Percentiles rank a stretch among this genome's conserved stretches.
Evolutionary conservation across 2,329 filamentous ascomycete species (phyloP).

Genomic region (Botrytis aclada): DNA sequence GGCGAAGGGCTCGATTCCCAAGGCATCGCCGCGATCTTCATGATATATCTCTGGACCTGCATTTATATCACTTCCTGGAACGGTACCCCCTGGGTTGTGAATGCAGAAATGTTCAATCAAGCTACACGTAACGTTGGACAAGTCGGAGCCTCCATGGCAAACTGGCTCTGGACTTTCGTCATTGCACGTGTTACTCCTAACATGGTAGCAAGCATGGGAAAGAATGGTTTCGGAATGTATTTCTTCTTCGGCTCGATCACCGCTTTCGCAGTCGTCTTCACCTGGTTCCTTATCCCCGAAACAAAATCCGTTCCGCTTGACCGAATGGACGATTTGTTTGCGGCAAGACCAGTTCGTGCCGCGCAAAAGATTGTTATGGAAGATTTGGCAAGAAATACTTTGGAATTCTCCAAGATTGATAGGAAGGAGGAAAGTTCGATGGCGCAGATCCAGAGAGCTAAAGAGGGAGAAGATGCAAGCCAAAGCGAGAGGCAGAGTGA

Average conservation of each 20-base stretch:
- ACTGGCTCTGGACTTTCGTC: slow-evolving; percentile 29
- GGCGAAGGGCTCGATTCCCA: neutral
- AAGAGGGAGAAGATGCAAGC: neutral
- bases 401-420: slow-evolving; percentile 27
- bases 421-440: neutral
- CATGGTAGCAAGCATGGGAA: slow-evolving; percentile 23
- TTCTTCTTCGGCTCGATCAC: slow-evolving; percentile 52
- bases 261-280: slow-evolving; percentile 53
- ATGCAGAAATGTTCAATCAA: slow-evolving; percentile 30
- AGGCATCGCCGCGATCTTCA: neutral
- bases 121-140: slow-evolving; percentile 30
- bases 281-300: slow-evolving; percentile 62
- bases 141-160: slow-evolving; percentile 25
- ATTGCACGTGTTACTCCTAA: slow-evolving; percentile 27
- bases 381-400: slow-evolving; percentile 28
- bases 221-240: slow-evolving; percentile 28
- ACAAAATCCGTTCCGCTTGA: slow-evolving; percentile 65
- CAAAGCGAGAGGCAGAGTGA: neutral
- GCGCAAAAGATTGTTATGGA: slow-evolving; percentile 32
- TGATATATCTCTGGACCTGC: slow-evolving; percentile 21
- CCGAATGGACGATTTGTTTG: slow-evolving; percentile 61
- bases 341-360: slow-evolving; percentile 29
- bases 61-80: slow-evolving; percentile 33
- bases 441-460: neutral
- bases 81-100: slow-evolving; percentile 32